Base-by-base conservation (phyloP, 1,139 yeast species). In the Kluyveromyces sp. region DNA sequence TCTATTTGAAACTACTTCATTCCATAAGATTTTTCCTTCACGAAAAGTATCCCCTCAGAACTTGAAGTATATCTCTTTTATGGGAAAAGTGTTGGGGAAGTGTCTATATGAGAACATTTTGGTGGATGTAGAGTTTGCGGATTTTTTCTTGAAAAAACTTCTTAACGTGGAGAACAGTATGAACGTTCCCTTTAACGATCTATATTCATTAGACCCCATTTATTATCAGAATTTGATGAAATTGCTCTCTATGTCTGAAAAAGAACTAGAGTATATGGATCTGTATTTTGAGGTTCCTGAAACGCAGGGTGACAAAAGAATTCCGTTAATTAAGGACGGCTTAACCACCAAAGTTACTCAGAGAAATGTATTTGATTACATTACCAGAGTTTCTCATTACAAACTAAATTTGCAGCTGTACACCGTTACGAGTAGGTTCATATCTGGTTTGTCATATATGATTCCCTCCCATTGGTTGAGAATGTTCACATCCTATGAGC, bases 1-100 rank as follows among this genome's bases (percentile, higher is more conserved):
- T 13, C 63, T 78, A 30, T 78, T 83, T 50, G 75, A 72, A 39
- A 74, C 80, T 3, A 78, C 74, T 15, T 68, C 69, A 2, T 68
- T 78, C 49, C 82, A 78, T 51, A 73, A 82, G 49, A 55, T 89
- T 16, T 87, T 83, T 56, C 97, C 97, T 1, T 48, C 52, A 8
- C 48, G 55, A 3, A 45, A 49, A 3, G 20, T 46, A 3, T 45
- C 50, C 30, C 32, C 54, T 3, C 49, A 61, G n/a, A 63, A 66
- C 22, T 59, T 81, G 41, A 58, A 64, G 22, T 71, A 73, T 46
- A 63, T 77, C 41, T 71, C 71, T 51, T 88, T 87, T 55, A 63
- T 88, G 52, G 98, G 98, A 0, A 78, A 75, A 64, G 68, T 88
- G 8, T 71, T 92, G 40, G 98, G 97, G 1, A 92, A 88, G 59